Percentiles rank a stretch among this genome's conserved stretches.
These are phyloP conservation scores for Terfezia claveryi DNA, from an alignment of 495 filamentous ascomycete species.

Conservation along the genomic window DNA sequence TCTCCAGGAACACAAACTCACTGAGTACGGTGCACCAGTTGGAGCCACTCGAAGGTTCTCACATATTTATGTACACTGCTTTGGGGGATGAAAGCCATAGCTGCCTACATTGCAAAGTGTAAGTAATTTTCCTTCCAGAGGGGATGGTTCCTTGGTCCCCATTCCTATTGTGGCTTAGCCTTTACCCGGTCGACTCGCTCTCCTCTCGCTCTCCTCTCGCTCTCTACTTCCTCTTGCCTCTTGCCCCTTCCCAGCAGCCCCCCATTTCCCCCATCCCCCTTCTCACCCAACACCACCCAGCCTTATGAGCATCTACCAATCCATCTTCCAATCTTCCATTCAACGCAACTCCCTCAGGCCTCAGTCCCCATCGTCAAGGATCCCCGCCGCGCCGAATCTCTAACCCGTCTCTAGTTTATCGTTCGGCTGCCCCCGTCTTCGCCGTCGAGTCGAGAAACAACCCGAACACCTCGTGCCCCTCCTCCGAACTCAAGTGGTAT, in stretches of 20 bases:
- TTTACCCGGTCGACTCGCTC: slow-evolving; percentile 1
- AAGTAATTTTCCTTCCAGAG: slow-evolving; percentile 9
- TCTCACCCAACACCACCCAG: neutral
- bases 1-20: too few species aligned
- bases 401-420: slow-evolving; percentile 5
- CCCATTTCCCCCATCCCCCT: slow-evolving; percentile 6
- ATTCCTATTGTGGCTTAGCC: neutral
- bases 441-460: too few species aligned
- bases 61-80: neutral
- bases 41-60: too few species aligned
- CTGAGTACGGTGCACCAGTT: too few species aligned
- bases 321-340: slow-evolving; percentile 7
- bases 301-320: neutral
- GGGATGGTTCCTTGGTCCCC: neutral
- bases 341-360: slow-evolving; percentile 5
- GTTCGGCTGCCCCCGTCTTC: slow-evolving; percentile 11
- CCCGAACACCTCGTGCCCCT: too few species aligned
- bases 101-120: slow-evolving; percentile 34
- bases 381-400: slow-evolving; percentile 2
- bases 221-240: slow-evolving; percentile 6
- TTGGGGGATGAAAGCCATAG: slow-evolving; percentile 19
- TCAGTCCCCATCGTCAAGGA: slow-evolving; percentile 6
- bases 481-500: too few species aligned
- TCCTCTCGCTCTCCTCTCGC: slow-evolving; percentile 2
- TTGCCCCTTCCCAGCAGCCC: slow-evolving; percentile 8